These are phyloP conservation scores for Lophium mytilinum DNA, from an alignment of 495 filamentous ascomycete genomes.

Conservation along the genomic window DNA sequence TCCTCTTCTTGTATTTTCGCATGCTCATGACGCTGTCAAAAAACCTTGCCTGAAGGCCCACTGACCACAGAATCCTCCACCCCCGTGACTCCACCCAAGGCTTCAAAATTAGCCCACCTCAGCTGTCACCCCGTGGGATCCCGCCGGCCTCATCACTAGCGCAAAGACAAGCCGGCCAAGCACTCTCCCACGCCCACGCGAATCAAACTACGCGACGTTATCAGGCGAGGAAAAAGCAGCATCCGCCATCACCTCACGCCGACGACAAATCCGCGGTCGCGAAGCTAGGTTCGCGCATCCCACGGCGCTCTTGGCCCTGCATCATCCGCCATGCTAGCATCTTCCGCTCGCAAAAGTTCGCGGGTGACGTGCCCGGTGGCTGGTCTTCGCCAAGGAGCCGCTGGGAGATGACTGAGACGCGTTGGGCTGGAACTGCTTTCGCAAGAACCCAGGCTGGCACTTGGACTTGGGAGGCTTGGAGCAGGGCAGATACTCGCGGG, in stretches of 20 bases:
- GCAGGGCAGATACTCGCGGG: not conserved
- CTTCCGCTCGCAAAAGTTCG: not conserved
- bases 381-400: not conserved
- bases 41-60: no score
- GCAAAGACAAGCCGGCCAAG: no score
- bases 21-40: no score
- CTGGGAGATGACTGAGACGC: not conserved
- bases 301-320: not conserved
- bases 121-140: no score
- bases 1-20: no score
- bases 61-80: no score
- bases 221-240: constrained; percentile 6
- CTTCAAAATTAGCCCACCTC: no score
- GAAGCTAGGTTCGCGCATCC: not conserved
- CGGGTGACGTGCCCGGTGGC: not conserved
- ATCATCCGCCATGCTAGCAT: not conserved
- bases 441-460: not conserved
- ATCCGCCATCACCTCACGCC: constrained; percentile 20
- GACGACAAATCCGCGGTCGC: constrained; percentile 5
- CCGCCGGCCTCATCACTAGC: no score
- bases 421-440: not conserved
- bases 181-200: not conserved
- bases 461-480: not conserved
- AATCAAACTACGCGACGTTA: constrained; percentile 17
- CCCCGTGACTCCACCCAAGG: no score